A percentile compares a stretch with the other conserved stretches of the same genome.
These are phyloP conservation scores for Apiospora arundinis DNA, from an alignment of 2,329 filamentous ascomycete species.

Conservation along the genomic window DNA sequence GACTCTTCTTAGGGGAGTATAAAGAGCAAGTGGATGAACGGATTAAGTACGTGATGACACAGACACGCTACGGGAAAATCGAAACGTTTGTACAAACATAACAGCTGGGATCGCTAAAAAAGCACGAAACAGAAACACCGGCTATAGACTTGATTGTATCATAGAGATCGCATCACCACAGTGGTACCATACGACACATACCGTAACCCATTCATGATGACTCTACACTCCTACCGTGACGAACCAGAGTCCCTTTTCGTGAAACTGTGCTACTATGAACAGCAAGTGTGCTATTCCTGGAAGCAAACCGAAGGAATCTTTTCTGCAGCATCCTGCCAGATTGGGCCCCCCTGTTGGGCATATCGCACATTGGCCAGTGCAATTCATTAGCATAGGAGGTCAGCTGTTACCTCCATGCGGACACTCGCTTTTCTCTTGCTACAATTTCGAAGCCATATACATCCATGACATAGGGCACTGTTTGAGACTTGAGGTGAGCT, in stretches of 20 bases:
- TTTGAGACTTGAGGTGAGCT: background rate
- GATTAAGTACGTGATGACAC: background rate
- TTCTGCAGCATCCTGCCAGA: background rate
- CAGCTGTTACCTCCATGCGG: too few species aligned
- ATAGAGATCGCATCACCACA: conserved; percentile 20
- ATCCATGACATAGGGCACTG: background rate
- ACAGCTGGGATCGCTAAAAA: conserved; percentile 15
- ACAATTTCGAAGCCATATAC: too few species aligned
- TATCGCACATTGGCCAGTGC: background rate
- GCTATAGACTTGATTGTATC: conserved; percentile 23
- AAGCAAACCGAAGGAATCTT: background rate
- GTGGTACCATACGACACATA: conserved; percentile 10
- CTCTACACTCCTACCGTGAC: background rate
- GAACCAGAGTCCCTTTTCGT: background rate
- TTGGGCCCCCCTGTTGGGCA: too few species aligned
- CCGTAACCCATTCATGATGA: background rate
- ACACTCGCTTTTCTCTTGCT: background rate
- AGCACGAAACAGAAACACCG: conserved; percentile 8
- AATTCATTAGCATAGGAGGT: too few species aligned
- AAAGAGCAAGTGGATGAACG: conserved; percentile 25
- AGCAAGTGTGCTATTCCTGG: background rate
- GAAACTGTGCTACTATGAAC: conserved; percentile 2
- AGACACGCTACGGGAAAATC: background rate
- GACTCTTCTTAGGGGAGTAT: conserved; percentile 45
- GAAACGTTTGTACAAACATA: conserved; percentile 12